These are phyloP conservation scores for Astrephomene gubernaculifera DNA, from an alignment of 139 green algal species.

Conservation along the genomic window DNA sequence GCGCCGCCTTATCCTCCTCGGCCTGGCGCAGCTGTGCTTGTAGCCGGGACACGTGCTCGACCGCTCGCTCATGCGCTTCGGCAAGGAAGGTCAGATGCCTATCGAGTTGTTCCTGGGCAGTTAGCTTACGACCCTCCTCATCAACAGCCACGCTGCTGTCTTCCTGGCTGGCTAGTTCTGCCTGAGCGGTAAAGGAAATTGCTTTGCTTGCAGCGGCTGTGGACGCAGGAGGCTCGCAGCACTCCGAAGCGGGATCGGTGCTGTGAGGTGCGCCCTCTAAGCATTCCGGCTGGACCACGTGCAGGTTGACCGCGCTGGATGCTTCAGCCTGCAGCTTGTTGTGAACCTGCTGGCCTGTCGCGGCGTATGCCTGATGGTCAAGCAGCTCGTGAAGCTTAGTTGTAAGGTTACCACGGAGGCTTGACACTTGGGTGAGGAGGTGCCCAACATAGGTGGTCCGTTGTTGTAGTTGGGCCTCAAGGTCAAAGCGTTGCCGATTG, in stretches of 20 bases:
- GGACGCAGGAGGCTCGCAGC: background rate
- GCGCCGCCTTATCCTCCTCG: background rate
- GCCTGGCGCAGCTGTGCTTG: background rate
- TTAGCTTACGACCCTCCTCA: background rate
- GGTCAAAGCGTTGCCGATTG: background rate
- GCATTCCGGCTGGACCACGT: background rate
- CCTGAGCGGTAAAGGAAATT: background rate
- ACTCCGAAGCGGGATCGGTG: background rate
- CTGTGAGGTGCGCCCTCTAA: background rate
- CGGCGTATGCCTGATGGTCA: background rate
- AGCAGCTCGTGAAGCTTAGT: background rate
- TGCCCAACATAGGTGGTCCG: background rate
- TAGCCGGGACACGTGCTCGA: background rate
- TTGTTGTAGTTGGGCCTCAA: background rate
- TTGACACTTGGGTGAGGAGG: background rate
- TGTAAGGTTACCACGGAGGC: background rate
- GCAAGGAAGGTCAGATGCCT: background rate
- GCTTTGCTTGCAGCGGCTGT: background rate
- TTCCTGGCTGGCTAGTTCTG: too few species aligned
- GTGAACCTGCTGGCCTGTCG: background rate
- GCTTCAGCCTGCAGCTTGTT: background rate
- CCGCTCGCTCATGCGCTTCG: background rate
- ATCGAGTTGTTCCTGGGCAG: background rate
- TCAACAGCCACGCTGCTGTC: background rate
- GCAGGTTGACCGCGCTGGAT: background rate